Evolutionary conservation across 345 rosid species (phyloP).

Genomic region (Diplotaxis tenuifolia): DNA sequence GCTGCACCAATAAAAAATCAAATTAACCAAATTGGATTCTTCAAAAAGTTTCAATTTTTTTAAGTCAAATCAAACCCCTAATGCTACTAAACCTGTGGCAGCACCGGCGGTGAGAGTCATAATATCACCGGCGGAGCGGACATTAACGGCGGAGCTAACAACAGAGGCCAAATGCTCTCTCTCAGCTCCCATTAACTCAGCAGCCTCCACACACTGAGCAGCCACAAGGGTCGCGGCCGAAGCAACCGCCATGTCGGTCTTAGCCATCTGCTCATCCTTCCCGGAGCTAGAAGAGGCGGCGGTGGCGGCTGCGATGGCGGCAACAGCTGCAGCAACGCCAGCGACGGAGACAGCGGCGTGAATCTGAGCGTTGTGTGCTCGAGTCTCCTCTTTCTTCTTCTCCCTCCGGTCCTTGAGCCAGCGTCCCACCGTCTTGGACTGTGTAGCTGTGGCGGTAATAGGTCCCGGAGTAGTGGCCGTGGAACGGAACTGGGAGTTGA

Average conservation of each 20-base stretch:
- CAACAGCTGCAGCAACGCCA: conserved; percentile 81
- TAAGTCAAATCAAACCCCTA: not conserved
- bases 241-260: conserved; percentile 82
- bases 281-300: conserved; percentile 64
- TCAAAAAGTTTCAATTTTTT: not conserved
- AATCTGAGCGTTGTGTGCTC: conserved; percentile 82
- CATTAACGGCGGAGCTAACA: conserved; percentile 76
- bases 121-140: conserved; percentile 75
- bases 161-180: conserved; percentile 75
- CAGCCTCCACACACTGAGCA: conserved; percentile 84
- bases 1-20: conserved; percentile 45
- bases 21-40: not conserved
- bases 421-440: conserved; percentile 77
- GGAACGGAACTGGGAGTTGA: conserved; percentile 44
- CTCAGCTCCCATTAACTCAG: conserved; percentile 88
- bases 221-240: conserved; percentile 82
- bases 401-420: conserved; percentile 82
- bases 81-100: conserved; percentile 63
- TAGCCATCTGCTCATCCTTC: conserved; percentile 80
- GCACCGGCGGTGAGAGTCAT: conserved; percentile 89
- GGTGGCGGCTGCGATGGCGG: conserved; percentile 77
- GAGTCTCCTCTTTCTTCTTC: conserved; percentile 80
- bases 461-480: conserved; percentile 28
- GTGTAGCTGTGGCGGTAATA: conserved; percentile 36
- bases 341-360: conserved; percentile 82